Evolutionary conservation across 2,329 filamentous ascomycete genomes (phyloP), one percentile per base, ranked within the genome.

Genomic region (Macrophomina pseudophaseolina): DNA sequence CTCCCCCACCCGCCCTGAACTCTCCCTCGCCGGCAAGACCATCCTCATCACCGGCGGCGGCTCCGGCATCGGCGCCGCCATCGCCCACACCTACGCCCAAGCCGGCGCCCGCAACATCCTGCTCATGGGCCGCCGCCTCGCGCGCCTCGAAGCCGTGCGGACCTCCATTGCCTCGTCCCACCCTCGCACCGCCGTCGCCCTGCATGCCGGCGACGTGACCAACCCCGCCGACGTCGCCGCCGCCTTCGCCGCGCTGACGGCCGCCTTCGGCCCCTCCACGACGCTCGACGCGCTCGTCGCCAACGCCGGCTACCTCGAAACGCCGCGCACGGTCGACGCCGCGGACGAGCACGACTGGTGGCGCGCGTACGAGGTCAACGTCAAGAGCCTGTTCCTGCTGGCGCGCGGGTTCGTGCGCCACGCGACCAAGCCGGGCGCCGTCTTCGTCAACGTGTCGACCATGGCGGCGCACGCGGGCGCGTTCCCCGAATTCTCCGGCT

Each of bases 1-100:
- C 28, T 54, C 51, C 5, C 51, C 51, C 32, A 65, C 64, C 60
- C 69, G 66, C 12, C 69, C 71, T n/a, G 68, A 35, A 16, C 51
- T 54, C 51, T 54, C 68, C 46, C 67, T 67, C 18, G 69, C 69
- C 51, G 73, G 73, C 28, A 75, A 74, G 52, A 70, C 69, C 5
- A 65, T 74, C 28, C 14, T 74, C 2, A 69, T 76, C 14, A 85
- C 82, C 3, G 82, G 82, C 23, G 81, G 79, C 0, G 81, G 81
- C 3, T 79, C 71, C 11, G 83, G 82, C 6, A 84, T 85, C 44
- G 82, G 83, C 40, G 75, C 74, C 49, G 79, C 75, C 56, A 83
- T 78, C 5, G 80, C 81, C 5, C 72, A 62, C 30, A 72, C 70
- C 68, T 85, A 84, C 63, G 82, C 82, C 11, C 53, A 73, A 69